Base-by-base conservation (phyloP, 495 filamentous ascomycete species). In the Bombardia bombarda region DNA sequence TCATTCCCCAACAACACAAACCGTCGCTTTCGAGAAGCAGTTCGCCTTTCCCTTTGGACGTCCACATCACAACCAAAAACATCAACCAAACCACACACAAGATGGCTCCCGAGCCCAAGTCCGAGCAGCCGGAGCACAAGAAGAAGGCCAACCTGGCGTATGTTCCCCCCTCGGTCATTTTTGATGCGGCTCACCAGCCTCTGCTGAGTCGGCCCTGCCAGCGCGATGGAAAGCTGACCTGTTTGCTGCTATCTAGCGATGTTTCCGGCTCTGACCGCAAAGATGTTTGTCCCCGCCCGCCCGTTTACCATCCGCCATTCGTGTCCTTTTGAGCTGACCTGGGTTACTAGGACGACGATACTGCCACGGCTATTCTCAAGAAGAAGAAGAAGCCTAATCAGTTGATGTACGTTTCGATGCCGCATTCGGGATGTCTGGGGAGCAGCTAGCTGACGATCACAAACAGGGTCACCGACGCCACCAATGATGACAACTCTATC, bases 331-430 rank as follows among this genome's bases (percentile, higher is more conserved):
- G 14, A 45, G 52, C 62, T 38, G 65, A 52, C 35, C 40, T 40
- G 26, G 40, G 4, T 25, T 51, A 30, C 59, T n/a, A 93, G 87
- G 82, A 82, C 49, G 84, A 95, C 57, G 90, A 95, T 55, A 90
- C 85, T 33, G 77, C 92, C n/a, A 97, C 93, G 14, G 92, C 92
- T 52, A 98, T 98, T 50, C 79, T 98, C 52, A 96, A 95, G 74
- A 96, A 95, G 78, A 98, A 98, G 81, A 98, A 98, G 89, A 98
- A 98, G 89, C 89, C 89, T 46, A 98, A 98, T 70, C 89, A 86
- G 47, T 68, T 98, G 67, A 94, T 97, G 87, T 90, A 75, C 57
- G 84, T 66, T 43, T 37, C 16, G n/a, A 43, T 38, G 14, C 16
- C 36, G 32, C 50, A 28, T 18, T 9, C 14, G 42, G 33, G n/a